Evolutionary conservation across 805 yeast species (phyloP).

Genomic region (Monosporozyma aerobia): DNA sequence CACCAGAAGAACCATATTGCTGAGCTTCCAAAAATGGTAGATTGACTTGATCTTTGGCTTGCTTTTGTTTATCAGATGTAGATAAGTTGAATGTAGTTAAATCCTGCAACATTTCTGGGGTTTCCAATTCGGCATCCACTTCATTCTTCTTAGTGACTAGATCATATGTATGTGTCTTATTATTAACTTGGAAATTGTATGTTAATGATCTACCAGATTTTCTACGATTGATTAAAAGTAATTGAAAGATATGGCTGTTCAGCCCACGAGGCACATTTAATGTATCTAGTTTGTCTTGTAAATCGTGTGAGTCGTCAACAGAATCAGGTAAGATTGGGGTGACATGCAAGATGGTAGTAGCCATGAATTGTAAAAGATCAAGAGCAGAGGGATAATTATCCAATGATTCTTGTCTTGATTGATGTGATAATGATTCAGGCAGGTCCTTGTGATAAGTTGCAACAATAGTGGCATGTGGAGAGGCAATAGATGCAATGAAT

Average conservation of each 20-base stretch:
- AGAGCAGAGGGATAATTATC: constrained; percentile 44
- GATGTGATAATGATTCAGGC: constrained; percentile 27
- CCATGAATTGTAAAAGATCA: constrained; percentile 55
- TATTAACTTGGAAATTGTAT: constrained; percentile 46
- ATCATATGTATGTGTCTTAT: constrained; percentile 35
- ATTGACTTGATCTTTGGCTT: constrained; percentile 76
- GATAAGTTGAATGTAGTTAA: constrained; percentile 82
- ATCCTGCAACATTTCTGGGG: constrained; percentile 50
- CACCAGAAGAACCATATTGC: constrained; percentile 56
- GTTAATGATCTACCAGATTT: constrained; percentile 74
- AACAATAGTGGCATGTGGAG: constrained; percentile 38
- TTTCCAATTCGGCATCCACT: constrained; percentile 25
- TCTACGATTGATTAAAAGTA: constrained; percentile 57
- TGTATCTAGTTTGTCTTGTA: constrained; percentile 32
- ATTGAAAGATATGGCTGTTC: constrained; percentile 39
- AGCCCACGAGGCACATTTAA: constrained; percentile 44
- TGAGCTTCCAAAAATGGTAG: constrained; percentile 91
- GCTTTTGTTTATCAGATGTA: constrained; percentile 64
- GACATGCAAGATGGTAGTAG: constrained; percentile 63
- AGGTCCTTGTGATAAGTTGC: constrained; percentile 40
- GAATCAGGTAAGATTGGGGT: constrained; percentile 33
- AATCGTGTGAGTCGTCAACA: constrained; percentile 38
- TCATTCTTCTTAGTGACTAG: constrained; percentile 20
- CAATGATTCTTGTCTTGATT: not conserved
- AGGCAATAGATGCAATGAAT: constrained; percentile 41